Evolutionary conservation across 495 filamentous ascomycete species (phyloP).

Genomic region (Neurospora sp.): DNA sequence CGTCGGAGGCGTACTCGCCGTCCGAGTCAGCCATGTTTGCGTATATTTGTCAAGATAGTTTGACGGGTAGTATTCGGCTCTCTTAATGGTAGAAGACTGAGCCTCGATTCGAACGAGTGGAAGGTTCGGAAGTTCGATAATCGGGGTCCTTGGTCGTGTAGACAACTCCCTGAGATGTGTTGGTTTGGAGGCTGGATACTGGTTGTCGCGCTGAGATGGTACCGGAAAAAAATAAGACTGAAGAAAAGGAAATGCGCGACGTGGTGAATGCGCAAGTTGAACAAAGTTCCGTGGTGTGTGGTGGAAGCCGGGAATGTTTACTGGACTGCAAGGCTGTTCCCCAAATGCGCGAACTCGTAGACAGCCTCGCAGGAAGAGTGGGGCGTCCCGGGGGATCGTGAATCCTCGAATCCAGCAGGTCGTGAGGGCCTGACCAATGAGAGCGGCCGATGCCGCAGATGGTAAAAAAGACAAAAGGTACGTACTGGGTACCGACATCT

Average conservation of each 20-base stretch:
- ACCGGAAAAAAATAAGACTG: not conserved
- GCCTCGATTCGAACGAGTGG: not conserved
- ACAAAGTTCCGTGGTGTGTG: not conserved
- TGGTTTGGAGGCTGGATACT: not conserved
- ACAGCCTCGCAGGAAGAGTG: not conserved
- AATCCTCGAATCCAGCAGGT: not conserved
- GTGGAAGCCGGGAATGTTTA: not conserved
- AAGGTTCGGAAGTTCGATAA: not conserved
- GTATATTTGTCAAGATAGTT: not conserved
- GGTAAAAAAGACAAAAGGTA: not conserved
- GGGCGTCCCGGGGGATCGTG: not conserved
- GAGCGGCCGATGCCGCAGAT: not conserved
- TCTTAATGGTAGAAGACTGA: not conserved
- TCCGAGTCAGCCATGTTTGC: constrained; percentile 62
- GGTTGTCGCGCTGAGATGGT: not conserved
- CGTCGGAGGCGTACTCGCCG: constrained; percentile 80
- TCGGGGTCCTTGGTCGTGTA: not conserved
- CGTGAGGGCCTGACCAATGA: not conserved
- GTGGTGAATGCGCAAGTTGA: not conserved
- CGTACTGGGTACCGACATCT: not conserved
- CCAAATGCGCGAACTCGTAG: not conserved
- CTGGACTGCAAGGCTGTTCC: not conserved
- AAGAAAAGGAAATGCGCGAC: not conserved
- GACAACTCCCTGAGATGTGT: not conserved
- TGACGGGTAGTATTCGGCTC: not conserved